phyloP scores from a whole-genome alignment of 345 rosid species.

The Gossypioides kirkii region DNA sequence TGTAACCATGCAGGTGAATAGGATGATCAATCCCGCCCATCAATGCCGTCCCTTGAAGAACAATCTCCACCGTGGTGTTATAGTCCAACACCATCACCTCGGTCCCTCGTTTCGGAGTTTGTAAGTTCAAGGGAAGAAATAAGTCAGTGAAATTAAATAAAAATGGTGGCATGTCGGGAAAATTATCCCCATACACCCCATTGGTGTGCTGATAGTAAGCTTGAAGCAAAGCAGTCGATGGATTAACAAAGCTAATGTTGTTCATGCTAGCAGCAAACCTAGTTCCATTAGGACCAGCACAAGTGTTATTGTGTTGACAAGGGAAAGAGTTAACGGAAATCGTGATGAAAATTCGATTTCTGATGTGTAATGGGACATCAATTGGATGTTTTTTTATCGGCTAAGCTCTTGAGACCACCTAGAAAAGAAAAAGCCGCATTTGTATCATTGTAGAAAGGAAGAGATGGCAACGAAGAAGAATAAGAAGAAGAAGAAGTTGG shows the following conservation, averaged over 20 bases:
- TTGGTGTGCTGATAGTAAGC: conserved; percentile 37
- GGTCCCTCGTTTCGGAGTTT: conserved; percentile 5
- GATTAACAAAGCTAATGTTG: conserved; percentile 36
- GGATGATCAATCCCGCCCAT: conserved; percentile 27
- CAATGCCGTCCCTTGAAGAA: conserved; percentile 28
- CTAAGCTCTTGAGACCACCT: conserved; percentile 22
- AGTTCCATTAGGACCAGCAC: conserved; percentile 11
- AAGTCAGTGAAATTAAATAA: conserved; percentile 16
- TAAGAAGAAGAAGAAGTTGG: conserved; percentile 6
- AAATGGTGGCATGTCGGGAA: conserved; percentile 21
- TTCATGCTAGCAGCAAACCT: conserved; percentile 21
- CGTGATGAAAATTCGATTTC: conserved; percentile 18
- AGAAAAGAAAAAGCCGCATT: conserved; percentile 1
- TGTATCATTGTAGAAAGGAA: conserved; percentile 15
- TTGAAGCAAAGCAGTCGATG: conserved; percentile 26
- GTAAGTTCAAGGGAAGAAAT: not conserved
- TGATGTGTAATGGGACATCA: conserved; percentile 26
- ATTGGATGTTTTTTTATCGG: conserved; percentile 17
- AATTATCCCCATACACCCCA: not conserved
- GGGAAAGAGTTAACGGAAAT: conserved; percentile 19
- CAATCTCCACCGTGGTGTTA: conserved; percentile 23
- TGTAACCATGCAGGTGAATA: conserved; percentile 36
- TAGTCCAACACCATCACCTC: conserved; percentile 25
- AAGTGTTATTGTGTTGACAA: conserved; percentile 3
- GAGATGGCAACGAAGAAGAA: conserved; percentile 12